Evolutionary conservation across 139 green algal species (phyloP), one percentile per base, ranked within the genome.

Genomic region (Chlorella ohadii): DNA sequence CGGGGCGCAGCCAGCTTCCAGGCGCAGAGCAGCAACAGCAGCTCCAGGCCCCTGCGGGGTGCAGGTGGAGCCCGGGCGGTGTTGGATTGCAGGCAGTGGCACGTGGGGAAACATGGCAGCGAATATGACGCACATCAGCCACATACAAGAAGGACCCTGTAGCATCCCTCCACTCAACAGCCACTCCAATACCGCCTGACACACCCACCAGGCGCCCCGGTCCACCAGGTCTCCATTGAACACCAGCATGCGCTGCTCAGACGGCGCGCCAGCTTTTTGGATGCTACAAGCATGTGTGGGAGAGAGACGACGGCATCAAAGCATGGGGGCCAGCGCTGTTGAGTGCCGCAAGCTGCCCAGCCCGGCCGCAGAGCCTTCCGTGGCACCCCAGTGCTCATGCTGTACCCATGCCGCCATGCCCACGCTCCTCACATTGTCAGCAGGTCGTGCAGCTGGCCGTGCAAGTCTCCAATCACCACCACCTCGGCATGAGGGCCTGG

Each of bases 401-500:
- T n/a, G n/a, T n/a, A n/a, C n/a, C n/a, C n/a, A 9, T 51, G 44
- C 44, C 9, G 44, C 44, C 44, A 51, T 51, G 44, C 9, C 61
- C 9, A 16, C 25, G 7, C 61, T 31, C 23, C 61, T 84, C 72
- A 97, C 81, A 98, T 95, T n/a, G 92, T 81, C 47, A 95, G 88
- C 6, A 98, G 88, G 85, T 99, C 96, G 80, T 98, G 96, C 66
- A 96, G 96, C 88, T 99, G 96, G 22, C 96, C 96, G 85, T 99
- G 96, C 23, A 96, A 98, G 83, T 99, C 96, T 15, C 96, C 96
- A 27, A 98, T 94, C 19, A 99, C 94, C 28, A 74, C 51, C 13
- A 89, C 81, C 25, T 71, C 44, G 23, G 51, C n/a, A 3, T 67
- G 61, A 23, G 27, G 28, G 61, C 61, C 61, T 34, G 61, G 61